Evolutionary conservation across 164 flowering plant species (phyloP).

Genomic region (Protea cynaroides): DNA sequence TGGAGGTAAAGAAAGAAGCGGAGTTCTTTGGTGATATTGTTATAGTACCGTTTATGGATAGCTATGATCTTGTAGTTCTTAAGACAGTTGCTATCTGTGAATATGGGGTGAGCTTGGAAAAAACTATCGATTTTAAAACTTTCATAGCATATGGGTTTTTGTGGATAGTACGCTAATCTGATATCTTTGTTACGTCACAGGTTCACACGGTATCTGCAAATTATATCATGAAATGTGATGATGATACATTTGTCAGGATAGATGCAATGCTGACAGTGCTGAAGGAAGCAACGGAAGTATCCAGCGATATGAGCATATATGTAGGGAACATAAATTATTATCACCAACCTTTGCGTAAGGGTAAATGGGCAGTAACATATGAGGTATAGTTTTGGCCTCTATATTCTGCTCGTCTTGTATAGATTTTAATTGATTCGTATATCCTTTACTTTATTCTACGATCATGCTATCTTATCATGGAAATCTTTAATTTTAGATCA

Average conservation of each 20-base stretch:
- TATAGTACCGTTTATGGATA: slow-evolving; percentile 74
- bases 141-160: not conserved
- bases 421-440: not conserved
- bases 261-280: slow-evolving; percentile 47
- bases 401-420: slow-evolving; percentile 1
- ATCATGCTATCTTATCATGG: not conserved
- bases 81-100: slow-evolving; percentile 75
- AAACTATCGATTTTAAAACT: not conserved
- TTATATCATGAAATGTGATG: slow-evolving; percentile 70
- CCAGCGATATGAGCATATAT: slow-evolving; percentile 34
- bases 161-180: not conserved
- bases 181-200: slow-evolving; percentile 18
- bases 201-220: slow-evolving; percentile 45
- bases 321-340: slow-evolving; percentile 62
- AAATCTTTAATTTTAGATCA: not conserved
- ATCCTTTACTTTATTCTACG: not conserved
- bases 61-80: slow-evolving; percentile 68
- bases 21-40: slow-evolving; percentile 69
- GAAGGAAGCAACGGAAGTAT: slow-evolving; percentile 33
- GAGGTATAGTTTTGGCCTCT: slow-evolving; percentile 36
- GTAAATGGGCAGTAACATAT: slow-evolving; percentile 78
- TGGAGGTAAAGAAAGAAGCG: slow-evolving; percentile 67
- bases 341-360: slow-evolving; percentile 61
- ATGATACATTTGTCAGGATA: slow-evolving; percentile 66
- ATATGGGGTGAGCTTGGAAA: slow-evolving; percentile 52